These are phyloP conservation scores for Sextonia rubra DNA, from an alignment of 164 flowering plant species.

Conservation along the genomic window DNA sequence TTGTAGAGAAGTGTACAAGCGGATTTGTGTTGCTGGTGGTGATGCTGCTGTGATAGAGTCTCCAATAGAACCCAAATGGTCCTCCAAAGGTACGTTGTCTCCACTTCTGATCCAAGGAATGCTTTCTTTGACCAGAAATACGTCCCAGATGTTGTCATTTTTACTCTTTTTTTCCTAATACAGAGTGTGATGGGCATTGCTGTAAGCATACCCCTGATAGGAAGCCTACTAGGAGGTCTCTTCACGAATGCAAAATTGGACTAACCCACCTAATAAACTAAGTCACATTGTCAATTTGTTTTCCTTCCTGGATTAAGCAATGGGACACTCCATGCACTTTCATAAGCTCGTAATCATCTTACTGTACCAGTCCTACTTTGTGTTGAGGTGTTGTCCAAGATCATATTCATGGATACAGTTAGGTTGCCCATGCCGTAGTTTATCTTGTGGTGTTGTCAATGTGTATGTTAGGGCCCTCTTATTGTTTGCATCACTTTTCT, in stretches of 20 bases:
- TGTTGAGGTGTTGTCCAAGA: too few species aligned
- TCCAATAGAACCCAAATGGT: conserved; percentile 95
- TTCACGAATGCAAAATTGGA: background rate
- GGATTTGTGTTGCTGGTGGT: conserved; percentile 80
- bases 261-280: background rate
- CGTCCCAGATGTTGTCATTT: background rate
- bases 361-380: too few species aligned
- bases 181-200: background rate
- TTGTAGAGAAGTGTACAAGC: conserved; percentile 54
- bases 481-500: background rate
- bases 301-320: too few species aligned
- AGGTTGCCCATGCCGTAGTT: background rate
- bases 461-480: background rate
- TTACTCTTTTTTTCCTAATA: background rate
- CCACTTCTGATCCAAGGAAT: background rate
- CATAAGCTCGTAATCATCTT: background rate
- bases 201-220: background rate
- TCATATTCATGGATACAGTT: too few species aligned
- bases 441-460: background rate
- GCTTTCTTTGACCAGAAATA: background rate
- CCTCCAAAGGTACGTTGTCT: conserved; percentile 49
- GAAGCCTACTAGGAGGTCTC: background rate
- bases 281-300: too few species aligned
- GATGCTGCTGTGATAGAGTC: conserved; percentile 67
- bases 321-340: background rate